Base-by-base conservation (phyloP, 2,329 filamentous ascomycete species). In the Colletotrichum higginsianum region DNA sequence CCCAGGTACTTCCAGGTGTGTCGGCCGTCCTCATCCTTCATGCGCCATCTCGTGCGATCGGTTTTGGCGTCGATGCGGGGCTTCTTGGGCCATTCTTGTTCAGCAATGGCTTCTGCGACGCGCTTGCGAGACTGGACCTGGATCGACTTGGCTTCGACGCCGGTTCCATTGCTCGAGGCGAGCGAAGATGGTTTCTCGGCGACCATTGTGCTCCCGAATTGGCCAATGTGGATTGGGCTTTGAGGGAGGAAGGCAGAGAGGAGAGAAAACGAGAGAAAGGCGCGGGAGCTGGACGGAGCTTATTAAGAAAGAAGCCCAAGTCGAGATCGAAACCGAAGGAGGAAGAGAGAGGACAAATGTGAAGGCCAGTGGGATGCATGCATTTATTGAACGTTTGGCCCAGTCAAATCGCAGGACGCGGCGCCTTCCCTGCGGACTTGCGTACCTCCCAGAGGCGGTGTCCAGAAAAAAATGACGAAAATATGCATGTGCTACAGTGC, bases 1-100 rank as follows among this genome's bases (percentile, higher is more conserved):
- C 90, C 89, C 3, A 99, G 85, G 79, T 98, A 99, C 78, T 96
- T 93, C 96, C 96, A 99, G 61, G 94, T 98, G 77, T 98, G 95
- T 66, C 93, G 88, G 60, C 96, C 96, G 62, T 90, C 88, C 71
- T 97, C 94, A 78, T 97, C 92, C 73, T 90, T 88, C 79, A 98
- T 84, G 73, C 96, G 90, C 96, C 96, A 99, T 81, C 93, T 88
- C 9, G 90, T 88, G 75, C 90, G 89, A 82, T 99, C 96, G 5
- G 95, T 98, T 78, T 88, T 90, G 49, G 86, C 83, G 56, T 82
- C 82, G 58, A 90, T 80, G 72, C 80, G 85, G 42, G 85, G 85
- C 60, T 81, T 83, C 75, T 88, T 88, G 44, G 83, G 81, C 70
- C 78, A 82, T 44, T 77, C 75, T 53, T 81, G 79, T 50, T 77